Conservation (phyloP, 176 grass and related monocot species). For the Juncus inflexus region DNA sequence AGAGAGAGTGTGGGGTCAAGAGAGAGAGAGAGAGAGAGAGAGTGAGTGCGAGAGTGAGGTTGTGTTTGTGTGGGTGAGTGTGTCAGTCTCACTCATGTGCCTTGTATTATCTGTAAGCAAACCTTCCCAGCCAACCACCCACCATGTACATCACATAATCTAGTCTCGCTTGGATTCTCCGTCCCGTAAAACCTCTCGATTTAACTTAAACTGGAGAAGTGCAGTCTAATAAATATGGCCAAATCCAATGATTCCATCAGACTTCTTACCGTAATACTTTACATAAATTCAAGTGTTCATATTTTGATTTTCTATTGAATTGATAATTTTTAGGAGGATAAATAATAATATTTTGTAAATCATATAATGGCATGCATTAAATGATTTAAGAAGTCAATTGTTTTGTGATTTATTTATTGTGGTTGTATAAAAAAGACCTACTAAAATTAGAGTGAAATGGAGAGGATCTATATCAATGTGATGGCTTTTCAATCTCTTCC, state of each 20-base stretch:
- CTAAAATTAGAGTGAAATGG: neutral
- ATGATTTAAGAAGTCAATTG: too few relatives aligned
- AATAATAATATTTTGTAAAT: too few relatives aligned
- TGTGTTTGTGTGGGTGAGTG: too few relatives aligned
- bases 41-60: too few relatives aligned
- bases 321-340: neutral
- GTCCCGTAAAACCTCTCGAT: conserved; percentile 5
- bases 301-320: neutral
- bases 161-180: conserved; percentile 25
- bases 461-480: conserved; percentile 10
- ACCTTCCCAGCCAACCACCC: conserved; percentile 28
- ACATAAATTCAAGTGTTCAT: neutral
- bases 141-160: conserved; percentile 14
- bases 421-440: neutral
- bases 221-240: too few relatives aligned
- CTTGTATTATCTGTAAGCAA: conserved; percentile 31
- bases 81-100: conserved; percentile 9
- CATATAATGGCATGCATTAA: too few relatives aligned
- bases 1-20: too few relatives aligned
- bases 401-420: too few relatives aligned
- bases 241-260: neutral
- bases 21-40: too few relatives aligned
- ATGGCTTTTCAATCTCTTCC: neutral
- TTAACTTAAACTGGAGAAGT: neutral
- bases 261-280: neutral